These are phyloP conservation scores for Kurtzmaniella cleridarum DNA, from an alignment of 805 yeast species.

Conservation along the genomic window DNA sequence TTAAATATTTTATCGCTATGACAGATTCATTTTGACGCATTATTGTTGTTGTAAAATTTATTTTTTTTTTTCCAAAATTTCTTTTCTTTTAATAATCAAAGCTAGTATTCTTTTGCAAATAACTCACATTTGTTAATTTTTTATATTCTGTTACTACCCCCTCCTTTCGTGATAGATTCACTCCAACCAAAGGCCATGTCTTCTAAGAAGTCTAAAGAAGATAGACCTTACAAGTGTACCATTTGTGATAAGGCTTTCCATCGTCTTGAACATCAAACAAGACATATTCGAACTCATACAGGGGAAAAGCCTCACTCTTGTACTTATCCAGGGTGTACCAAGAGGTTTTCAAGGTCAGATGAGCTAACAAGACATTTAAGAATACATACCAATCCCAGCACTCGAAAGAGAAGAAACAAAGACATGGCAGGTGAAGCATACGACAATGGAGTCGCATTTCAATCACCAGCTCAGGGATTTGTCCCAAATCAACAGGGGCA, in stretches of 20 bases:
- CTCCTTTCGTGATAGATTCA: neutral
- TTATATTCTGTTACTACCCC: too few relatives aligned
- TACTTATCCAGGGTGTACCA: slow-evolving; percentile 76
- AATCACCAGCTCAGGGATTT: slow-evolving; percentile 3
- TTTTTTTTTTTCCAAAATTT: too few relatives aligned
- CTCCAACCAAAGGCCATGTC: neutral
- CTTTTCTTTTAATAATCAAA: too few relatives aligned
- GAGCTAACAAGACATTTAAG: slow-evolving; percentile 83
- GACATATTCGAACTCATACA: slow-evolving; percentile 89
- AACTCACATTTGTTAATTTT: too few relatives aligned
- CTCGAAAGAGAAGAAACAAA: slow-evolving; percentile 36
- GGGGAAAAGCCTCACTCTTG: slow-evolving; percentile 91
- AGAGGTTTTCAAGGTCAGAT: slow-evolving; percentile 75
- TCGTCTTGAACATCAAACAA: slow-evolving; percentile 83
- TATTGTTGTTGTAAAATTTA: too few relatives aligned
- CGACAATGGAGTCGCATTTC: neutral
- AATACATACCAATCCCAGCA: slow-evolving; percentile 62
- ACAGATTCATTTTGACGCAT: too few relatives aligned
- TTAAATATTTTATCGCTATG: too few relatives aligned
- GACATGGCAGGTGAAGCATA: neutral
- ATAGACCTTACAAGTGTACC: slow-evolving; percentile 79
- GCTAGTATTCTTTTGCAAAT: too few relatives aligned
- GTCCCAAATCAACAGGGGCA: slow-evolving; percentile 5
- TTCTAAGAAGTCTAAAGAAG: slow-evolving; percentile 18
- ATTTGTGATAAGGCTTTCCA: slow-evolving; percentile 83